Conservation (phyloP, 306 rosid genomes). For the Inga oerstediana region DNA sequence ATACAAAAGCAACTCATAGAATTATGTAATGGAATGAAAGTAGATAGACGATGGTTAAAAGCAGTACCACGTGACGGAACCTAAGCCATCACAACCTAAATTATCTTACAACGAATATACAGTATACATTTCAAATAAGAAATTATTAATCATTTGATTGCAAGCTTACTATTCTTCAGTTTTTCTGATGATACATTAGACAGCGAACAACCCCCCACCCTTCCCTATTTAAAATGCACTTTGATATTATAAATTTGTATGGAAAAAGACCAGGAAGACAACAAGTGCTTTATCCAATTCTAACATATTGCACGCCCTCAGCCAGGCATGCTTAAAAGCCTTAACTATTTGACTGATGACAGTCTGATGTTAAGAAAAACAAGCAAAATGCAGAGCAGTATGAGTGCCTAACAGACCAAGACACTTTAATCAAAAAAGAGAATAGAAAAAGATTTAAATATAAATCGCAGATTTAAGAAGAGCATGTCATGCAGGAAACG, state of each 20-base stretch:
- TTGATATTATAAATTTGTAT: no score
- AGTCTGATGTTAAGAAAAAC: neutral
- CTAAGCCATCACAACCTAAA: no score
- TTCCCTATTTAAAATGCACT: no score
- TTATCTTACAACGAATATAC: neutral
- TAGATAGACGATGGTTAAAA: no score
- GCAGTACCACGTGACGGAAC: no score
- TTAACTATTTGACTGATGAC: neutral
- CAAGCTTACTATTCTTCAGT: neutral
- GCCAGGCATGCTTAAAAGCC: neutral
- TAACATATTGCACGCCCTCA: neutral
- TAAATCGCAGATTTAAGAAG: conserved; percentile 19
- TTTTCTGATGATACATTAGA: neutral
- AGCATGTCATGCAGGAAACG: conserved; percentile 53
- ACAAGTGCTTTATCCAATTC: neutral
- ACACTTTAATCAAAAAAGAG: neutral
- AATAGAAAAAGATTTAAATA: neutral
- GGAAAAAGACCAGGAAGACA: no score
- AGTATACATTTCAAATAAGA: neutral
- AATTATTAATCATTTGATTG: neutral
- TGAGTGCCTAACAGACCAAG: neutral
- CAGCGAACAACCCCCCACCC: neutral
- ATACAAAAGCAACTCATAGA: no score
- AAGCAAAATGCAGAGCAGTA: neutral
- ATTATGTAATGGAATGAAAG: no score